Evolutionary conservation across 192 early-diverging fungal species (phyloP), one percentile per base, ranked within the genome.

Genomic region (Entophlyctis luteolus): DNA sequence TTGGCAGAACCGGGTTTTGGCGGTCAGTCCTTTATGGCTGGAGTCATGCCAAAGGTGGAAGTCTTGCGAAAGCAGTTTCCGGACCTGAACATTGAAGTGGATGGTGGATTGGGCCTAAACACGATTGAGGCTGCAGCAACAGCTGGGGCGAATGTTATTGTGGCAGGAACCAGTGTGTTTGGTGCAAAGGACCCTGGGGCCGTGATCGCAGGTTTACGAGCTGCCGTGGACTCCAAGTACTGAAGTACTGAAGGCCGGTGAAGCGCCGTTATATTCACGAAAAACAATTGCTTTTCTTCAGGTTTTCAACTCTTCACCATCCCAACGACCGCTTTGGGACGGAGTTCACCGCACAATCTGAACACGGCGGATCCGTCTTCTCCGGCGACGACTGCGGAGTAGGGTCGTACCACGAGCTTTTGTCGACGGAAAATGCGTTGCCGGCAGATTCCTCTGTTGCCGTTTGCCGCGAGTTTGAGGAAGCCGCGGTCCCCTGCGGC

Each of bases 61-160:
- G 65, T 67, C n/a, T 77, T 98, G 31, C 87, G 96, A 18, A 76
- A 77, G 14, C 72, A 70, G 55, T 98, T 83, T 76, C 94, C 96
- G 5, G 70, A 90, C 27, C 74, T 95, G 39, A 89, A 98, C 73
- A 96, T 98, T 56, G 85, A 98, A 74, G 94, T 98, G 12, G 96
- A 98, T 74, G 94, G 96, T 29, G 96, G 96, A 2, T 71, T 98
- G 48, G 86, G 83, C 3, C 32, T 63, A 22, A 87, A 90, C 29
- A 98, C 85, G 48, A 91, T 98, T 72, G 90, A 94, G 42, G 71
- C 75, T n/a, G 90, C 90, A 20, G 88, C 92, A 20, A 76, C 88
- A 54, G 92, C 91, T 28, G 96, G 94, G 22, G 96, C 96, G 14
- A 98, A 98, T 74, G 94, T 98, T 6, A 98, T 98, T 81, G 96